Conservation (phyloP, 2,329 filamentous ascomycete species). For the Penicillium sumatraense region DNA sequence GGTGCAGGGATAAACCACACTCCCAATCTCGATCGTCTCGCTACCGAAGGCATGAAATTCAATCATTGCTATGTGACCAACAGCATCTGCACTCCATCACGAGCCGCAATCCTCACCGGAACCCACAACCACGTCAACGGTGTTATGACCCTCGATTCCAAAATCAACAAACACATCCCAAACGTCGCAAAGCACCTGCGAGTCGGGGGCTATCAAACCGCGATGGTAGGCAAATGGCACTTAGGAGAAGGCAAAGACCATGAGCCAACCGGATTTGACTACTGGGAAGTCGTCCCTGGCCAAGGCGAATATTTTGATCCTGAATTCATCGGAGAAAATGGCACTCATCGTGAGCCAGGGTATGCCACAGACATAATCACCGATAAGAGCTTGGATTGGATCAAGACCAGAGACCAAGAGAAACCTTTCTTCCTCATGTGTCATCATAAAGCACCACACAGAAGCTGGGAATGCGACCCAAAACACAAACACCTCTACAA, state of each 20-base stretch:
- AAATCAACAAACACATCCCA: slow-evolving; percentile 56
- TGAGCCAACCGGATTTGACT: slow-evolving; percentile 57
- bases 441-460: slow-evolving; percentile 61
- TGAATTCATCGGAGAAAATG: slow-evolving; percentile 50
- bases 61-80: slow-evolving; percentile 62
- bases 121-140: slow-evolving; percentile 60
- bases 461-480: slow-evolving; percentile 56
- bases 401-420: slow-evolving; percentile 36
- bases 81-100: slow-evolving; percentile 58
- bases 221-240: slow-evolving; percentile 61
- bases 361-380: slow-evolving; percentile 61
- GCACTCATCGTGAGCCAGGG: slow-evolving; percentile 40
- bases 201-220: slow-evolving; percentile 54
- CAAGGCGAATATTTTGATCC: slow-evolving; percentile 60
- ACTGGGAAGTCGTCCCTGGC: slow-evolving; percentile 57
- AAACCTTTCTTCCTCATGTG: slow-evolving; percentile 61
- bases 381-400: slow-evolving; percentile 53
- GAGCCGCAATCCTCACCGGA: slow-evolving; percentile 55
- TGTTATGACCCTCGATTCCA: slow-evolving; percentile 54
- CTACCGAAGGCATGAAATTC: slow-evolving; percentile 56
- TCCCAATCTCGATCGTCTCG: slow-evolving; percentile 57
- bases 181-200: slow-evolving; percentile 58
- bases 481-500: slow-evolving; percentile 56
- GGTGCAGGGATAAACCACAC: slow-evolving; percentile 58
- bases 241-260: slow-evolving; percentile 54